phyloP scores from a whole-genome alignment of 176 grass and related monocot species.

The Oryza nivara region DNA sequence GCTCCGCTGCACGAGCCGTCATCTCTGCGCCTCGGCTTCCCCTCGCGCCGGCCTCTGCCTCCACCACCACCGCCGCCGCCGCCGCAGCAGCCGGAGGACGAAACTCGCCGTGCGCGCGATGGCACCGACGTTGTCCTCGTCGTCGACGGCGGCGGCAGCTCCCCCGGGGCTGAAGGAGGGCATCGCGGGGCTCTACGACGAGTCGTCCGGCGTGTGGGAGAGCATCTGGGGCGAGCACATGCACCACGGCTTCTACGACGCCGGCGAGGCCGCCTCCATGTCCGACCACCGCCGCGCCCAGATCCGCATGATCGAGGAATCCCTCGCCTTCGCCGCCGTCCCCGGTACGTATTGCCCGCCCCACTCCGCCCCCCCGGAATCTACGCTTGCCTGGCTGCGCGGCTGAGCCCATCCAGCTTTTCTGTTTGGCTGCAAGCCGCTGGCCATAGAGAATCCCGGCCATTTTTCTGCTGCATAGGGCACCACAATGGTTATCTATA shows the following conservation, averaged over 20 bases:
- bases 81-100: background rate
- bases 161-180: conserved; percentile 75
- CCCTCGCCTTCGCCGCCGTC: conserved; percentile 80
- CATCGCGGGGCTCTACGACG: conserved; percentile 95
- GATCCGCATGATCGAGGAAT: conserved; percentile 93
- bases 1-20: background rate
- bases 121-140: conserved; percentile 16
- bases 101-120: background rate
- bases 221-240: conserved; percentile 97
- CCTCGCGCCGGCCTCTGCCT: background rate
- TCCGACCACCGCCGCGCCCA: conserved; percentile 76
- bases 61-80: background rate
- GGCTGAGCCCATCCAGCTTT: background rate
- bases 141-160: background rate
- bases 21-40: background rate
- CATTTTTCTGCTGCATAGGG: no score
- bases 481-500: no score
- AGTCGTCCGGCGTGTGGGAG: conserved; percentile 89
- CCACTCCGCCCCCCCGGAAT: background rate
- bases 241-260: conserved; percentile 93
- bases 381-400: background rate
- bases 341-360: conserved; percentile 45
- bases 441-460: background rate
- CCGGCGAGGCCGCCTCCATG: conserved; percentile 54
- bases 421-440: background rate